A percentile compares a stretch with the other conserved stretches of the same genome.
phyloP scores from a whole-genome alignment of 2,329 filamentous ascomycete species.

The Trichothecium sympodiale region DNA sequence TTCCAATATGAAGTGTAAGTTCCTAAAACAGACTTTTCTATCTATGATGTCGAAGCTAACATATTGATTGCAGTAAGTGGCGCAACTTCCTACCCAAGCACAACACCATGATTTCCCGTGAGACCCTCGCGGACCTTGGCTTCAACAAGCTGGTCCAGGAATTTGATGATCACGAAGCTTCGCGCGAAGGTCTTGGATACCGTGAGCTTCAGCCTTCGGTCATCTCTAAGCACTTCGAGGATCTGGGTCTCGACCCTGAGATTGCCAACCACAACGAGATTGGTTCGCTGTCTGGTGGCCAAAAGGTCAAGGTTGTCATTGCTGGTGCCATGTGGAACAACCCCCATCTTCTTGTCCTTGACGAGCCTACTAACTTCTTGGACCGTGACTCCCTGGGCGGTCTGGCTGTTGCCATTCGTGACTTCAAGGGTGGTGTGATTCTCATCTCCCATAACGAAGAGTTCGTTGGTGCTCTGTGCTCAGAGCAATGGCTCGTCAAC shows the following conservation, averaged over 20 bases:
- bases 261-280: slow-evolving; percentile 99
- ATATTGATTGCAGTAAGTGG: slow-evolving; percentile 77
- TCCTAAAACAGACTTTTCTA: background rate
- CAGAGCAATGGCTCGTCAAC: slow-evolving; percentile 90
- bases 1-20: slow-evolving; percentile 93
- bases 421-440: slow-evolving; percentile 96
- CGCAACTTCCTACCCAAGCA: slow-evolving; percentile 75
- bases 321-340: slow-evolving; percentile 98
- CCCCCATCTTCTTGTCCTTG: slow-evolving; percentile 89
- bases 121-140: slow-evolving; percentile 75
- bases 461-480: slow-evolving; percentile 90
- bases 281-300: slow-evolving; percentile 85
- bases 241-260: slow-evolving; percentile 89
- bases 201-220: slow-evolving; percentile 84
- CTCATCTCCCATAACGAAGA: slow-evolving; percentile 99
- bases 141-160: slow-evolving; percentile 94
- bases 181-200: slow-evolving; percentile 96
- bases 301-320: slow-evolving; percentile 98
- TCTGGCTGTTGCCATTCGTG: slow-evolving; percentile 92
- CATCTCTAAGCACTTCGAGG: slow-evolving; percentile 97
- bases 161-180: slow-evolving; percentile 97
- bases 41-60: background rate
- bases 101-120: slow-evolving; percentile 87
- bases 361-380: slow-evolving; percentile 99
- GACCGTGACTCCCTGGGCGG: slow-evolving; percentile 95